These are phyloP conservation scores for Sporothrix luriei DNA, from an alignment of 2,329 filamentous ascomycete species.

Conservation along the genomic window DNA sequence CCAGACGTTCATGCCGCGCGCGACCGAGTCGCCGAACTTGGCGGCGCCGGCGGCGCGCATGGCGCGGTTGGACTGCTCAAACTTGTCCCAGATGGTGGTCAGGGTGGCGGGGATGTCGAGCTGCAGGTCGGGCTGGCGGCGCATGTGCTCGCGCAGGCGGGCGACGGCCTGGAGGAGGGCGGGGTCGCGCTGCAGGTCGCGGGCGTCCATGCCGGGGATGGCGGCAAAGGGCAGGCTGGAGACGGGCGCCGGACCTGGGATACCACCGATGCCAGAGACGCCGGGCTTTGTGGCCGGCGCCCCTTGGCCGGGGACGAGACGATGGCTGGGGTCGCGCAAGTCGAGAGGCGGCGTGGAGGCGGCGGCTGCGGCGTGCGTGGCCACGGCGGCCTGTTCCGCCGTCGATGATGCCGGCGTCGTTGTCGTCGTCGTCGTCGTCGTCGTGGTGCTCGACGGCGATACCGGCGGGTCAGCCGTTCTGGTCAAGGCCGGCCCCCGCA, in stretches of 20 bases:
- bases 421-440: background rate
- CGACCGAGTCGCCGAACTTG: constrained; percentile 38
- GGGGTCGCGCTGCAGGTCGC: constrained; percentile 44
- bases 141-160: constrained; percentile 47
- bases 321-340: constrained; percentile 27
- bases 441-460: background rate
- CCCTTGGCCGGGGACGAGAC: constrained; percentile 30
- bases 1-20: constrained; percentile 51
- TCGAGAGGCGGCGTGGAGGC: background rate
- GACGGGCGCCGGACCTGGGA: no score
- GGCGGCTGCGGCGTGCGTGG: background rate
- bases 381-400: background rate
- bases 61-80: constrained; percentile 49
- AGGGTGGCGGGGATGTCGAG: constrained; percentile 52
- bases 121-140: constrained; percentile 49
- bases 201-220: constrained; percentile 30
- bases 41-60: constrained; percentile 41
- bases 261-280: background rate
- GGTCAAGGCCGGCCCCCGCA: background rate
- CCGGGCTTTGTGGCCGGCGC: background rate
- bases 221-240: background rate
- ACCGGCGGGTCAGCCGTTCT: background rate
- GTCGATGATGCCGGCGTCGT: background rate
- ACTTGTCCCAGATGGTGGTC: constrained; percentile 46
- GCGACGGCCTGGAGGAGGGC: constrained; percentile 48